Evolutionary conservation across 129 eudicot species (phyloP).

Genomic region (sunflower (Helianthus annuus)): DNA sequence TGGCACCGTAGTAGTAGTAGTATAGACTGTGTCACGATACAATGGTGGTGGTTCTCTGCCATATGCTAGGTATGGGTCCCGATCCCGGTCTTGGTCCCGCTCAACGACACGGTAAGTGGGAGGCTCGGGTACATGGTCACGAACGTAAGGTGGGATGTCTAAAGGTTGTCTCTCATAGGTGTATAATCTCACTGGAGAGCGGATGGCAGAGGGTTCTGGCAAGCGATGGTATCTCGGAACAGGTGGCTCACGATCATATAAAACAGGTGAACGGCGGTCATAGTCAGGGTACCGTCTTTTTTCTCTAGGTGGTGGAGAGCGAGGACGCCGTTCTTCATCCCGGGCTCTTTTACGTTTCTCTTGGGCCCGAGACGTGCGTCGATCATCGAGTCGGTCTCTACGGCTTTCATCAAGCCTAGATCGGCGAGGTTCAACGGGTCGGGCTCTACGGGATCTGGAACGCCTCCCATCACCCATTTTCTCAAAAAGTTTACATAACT

Average conservation of each 20-base stretch:
- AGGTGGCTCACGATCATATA: conserved; percentile 41
- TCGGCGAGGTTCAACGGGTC: conserved; percentile 14
- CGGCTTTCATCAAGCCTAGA: conserved; percentile 11
- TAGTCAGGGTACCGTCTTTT: conserved; percentile 33
- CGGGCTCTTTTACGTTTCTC: conserved; percentile 31
- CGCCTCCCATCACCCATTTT: conserved; percentile 28
- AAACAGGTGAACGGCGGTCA: conserved; percentile 24
- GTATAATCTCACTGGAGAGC: conserved; percentile 39
- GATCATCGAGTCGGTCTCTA: conserved; percentile 28
- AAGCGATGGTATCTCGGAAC: conserved; percentile 27
- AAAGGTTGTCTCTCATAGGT: conserved; percentile 48
- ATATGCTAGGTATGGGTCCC: conserved; percentile 40
- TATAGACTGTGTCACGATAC: conserved; percentile 44
- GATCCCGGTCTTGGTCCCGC: conserved; percentile 23
- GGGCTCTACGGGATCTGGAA: conserved; percentile 29
- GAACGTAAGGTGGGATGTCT: conserved; percentile 35
- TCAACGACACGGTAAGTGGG: conserved; percentile 31
- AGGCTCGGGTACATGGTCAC: conserved; percentile 31
- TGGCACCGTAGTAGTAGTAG: conserved; percentile 20
- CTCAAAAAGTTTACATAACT: conserved; percentile 67
- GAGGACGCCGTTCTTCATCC: conserved; percentile 39
- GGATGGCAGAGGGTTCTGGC: conserved; percentile 29
- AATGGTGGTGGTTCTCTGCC: conserved; percentile 44
- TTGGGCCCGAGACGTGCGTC: conserved; percentile 18
- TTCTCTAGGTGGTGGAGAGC: conserved; percentile 31